A percentile compares a stretch with the other conserved stretches of the same genome.
Conservation (phyloP, 352 stramenopile species). For the Pythium chondricola region DNA sequence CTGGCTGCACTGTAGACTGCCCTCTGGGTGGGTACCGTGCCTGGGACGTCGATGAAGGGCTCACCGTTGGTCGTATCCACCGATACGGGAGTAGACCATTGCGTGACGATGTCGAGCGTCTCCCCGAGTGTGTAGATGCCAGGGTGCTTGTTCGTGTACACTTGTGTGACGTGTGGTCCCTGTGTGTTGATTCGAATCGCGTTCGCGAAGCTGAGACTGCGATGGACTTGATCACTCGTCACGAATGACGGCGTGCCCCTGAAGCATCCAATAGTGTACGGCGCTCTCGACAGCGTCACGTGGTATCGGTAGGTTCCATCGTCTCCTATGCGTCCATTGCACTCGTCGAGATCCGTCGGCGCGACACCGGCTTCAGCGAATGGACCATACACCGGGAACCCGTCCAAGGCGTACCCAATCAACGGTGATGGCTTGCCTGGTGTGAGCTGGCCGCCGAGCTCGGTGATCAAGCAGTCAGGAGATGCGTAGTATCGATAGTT, state of each 20-base stretch:
- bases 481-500: constrained; percentile 73
- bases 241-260: constrained; percentile 19
- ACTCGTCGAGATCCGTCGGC: constrained; percentile 52
- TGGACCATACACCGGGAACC: constrained; percentile 66
- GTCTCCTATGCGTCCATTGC: constrained; percentile 54
- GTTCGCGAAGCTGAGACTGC: constrained; percentile 53
- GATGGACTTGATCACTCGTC: constrained; percentile 23
- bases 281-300: constrained; percentile 28
- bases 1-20: constrained; percentile 34
- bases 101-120: constrained; percentile 51
- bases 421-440: constrained; percentile 36
- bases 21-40: constrained; percentile 26
- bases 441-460: constrained; percentile 25
- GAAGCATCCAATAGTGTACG: constrained; percentile 71
- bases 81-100: constrained; percentile 45
- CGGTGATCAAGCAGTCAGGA: constrained; percentile 52
- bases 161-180: constrained; percentile 26
- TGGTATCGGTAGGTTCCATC: constrained; percentile 71
- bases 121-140: constrained; percentile 52
- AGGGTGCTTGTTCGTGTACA: constrained; percentile 59
- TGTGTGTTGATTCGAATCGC: constrained; percentile 45
- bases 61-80: constrained; percentile 25
- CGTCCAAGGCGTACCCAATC: constrained; percentile 68
- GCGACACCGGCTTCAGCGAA: constrained; percentile 38
- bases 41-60: constrained; percentile 28